Evolutionary conservation across 768 basidiomycete species (phyloP).

Genomic region (Lentinula raphanica): DNA sequence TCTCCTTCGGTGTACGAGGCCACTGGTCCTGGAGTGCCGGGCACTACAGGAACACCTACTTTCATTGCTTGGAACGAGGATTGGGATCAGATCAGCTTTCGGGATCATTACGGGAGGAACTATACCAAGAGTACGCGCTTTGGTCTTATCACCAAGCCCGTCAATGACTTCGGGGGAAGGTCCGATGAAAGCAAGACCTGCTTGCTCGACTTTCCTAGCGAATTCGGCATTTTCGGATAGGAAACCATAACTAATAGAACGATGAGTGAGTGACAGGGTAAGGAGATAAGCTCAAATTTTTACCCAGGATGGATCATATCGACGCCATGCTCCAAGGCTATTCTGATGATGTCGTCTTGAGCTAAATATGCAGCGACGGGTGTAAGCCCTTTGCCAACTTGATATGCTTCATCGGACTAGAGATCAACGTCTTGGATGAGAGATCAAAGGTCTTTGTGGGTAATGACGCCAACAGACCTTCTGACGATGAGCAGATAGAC

Average conservation of each 20-base stretch:
- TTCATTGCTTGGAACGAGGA: constrained; percentile 58
- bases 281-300: constrained; percentile 16
- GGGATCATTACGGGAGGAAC: constrained; percentile 6
- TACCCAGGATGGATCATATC: constrained; percentile 99
- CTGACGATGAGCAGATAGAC: constrained; percentile 94
- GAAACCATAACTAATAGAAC: constrained; percentile 78
- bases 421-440: constrained; percentile 16
- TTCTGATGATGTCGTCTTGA: constrained; percentile 94
- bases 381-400: constrained; percentile 93
- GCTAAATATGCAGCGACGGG: constrained; percentile 97
- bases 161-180: constrained; percentile 96
- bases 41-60: constrained; percentile 92
- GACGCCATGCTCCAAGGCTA: constrained; percentile 96
- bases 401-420: constrained; percentile 97
- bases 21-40: constrained; percentile 91
- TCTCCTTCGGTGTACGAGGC: constrained; percentile 72
- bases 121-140: constrained; percentile 83
- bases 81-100: constrained; percentile 8
- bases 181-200: constrained; percentile 95
- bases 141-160: constrained; percentile 97
- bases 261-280: background rate
- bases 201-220: constrained; percentile 96
- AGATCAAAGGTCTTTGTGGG: constrained; percentile 40
- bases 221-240: constrained; percentile 95
- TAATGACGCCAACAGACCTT: constrained; percentile 51